Evolutionary conservation across 1,139 yeast species (phyloP).

Genomic region (Candida sojae): DNA sequence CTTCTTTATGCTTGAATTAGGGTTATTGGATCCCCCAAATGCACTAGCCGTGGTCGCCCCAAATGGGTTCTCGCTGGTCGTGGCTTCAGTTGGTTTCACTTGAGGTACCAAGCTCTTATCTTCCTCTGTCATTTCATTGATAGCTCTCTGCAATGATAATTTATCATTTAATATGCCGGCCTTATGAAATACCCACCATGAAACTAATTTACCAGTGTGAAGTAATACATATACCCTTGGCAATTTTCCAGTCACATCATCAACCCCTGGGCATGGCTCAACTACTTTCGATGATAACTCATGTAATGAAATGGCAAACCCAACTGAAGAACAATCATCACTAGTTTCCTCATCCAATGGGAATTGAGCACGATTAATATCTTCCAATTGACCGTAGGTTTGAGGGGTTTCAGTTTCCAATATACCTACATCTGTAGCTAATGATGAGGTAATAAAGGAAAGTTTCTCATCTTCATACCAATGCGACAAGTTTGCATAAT

Average conservation of each 20-base stretch:
- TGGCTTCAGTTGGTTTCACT: not conserved
- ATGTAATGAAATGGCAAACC: constrained; percentile 62
- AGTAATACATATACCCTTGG: constrained; percentile 68
- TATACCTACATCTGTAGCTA: constrained; percentile 59
- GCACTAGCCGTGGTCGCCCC: constrained; percentile 15
- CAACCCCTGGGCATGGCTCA: constrained; percentile 62
- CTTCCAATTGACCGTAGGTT: constrained; percentile 42
- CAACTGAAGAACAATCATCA: constrained; percentile 72
- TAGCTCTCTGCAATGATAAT: constrained; percentile 23
- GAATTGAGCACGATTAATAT: constrained; percentile 67
- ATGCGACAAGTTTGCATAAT: constrained; percentile 38
- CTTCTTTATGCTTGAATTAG: not conserved
- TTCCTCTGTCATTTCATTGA: not conserved
- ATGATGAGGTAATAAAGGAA: constrained; percentile 56
- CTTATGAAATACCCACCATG: constrained; percentile 67
- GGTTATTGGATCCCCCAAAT: constrained; percentile 6
- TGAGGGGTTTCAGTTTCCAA: constrained; percentile 8
- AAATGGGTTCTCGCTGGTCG: constrained; percentile 12
- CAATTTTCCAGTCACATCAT: constrained; percentile 49
- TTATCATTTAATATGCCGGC: constrained; percentile 38
- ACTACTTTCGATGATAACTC: constrained; percentile 38
- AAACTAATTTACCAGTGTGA: constrained; percentile 59
- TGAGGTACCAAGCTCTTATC: not conserved
- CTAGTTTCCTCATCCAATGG: constrained; percentile 67
- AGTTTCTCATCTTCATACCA: constrained; percentile 40